Percentiles rank a stretch among this genome's conserved stretches.
phyloP scores from a whole-genome alignment of 2,329 filamentous ascomycete species.

The Byssothecium circinans region DNA sequence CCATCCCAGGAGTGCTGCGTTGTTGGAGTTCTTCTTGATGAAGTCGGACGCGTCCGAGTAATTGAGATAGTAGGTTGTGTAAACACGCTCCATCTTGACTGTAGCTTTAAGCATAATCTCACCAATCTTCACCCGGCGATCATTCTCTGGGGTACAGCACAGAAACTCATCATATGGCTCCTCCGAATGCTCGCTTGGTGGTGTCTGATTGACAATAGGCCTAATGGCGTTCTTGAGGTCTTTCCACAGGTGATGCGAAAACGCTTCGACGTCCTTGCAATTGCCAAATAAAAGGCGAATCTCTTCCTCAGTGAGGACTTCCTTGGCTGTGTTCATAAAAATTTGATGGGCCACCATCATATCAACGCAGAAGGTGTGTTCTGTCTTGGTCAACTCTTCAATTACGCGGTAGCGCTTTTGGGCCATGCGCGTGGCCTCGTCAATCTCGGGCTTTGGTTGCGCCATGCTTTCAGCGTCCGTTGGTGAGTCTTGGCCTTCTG shows the following conservation, averaged over 20 bases:
- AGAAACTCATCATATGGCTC: conserved; percentile 33
- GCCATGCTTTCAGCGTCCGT: too few relatives aligned
- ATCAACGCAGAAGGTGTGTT: conserved; percentile 86
- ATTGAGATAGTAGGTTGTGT: conserved; percentile 66
- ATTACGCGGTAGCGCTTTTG: conserved; percentile 81
- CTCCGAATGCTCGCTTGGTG: conserved; percentile 12
- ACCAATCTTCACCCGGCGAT: conserved; percentile 61
- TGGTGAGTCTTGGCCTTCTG: too few relatives aligned
- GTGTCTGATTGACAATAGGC: conserved; percentile 65
- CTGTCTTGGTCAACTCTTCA: conserved; percentile 90
- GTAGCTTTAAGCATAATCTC: conserved; percentile 60
- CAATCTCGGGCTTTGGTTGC: conserved; percentile 3
- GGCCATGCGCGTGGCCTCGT: conserved; percentile 48
- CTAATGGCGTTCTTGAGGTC: conserved; percentile 78
- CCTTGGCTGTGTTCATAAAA: conserved; percentile 88
- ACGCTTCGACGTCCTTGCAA: conserved; percentile 83
- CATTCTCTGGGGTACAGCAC: conserved; percentile 50
- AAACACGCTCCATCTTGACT: conserved; percentile 64
- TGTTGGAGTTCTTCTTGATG: conserved; percentile 56
- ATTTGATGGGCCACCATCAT: conserved; percentile 98
- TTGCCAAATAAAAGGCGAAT: conserved; percentile 92
- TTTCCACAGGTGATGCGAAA: conserved; percentile 76
- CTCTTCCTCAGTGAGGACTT: conserved; percentile 78
- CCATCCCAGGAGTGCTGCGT: conserved; percentile 73
- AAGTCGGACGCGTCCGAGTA: conserved; percentile 66